A percentile compares a stretch with the other conserved stretches of the same genome.
These are phyloP conservation scores for Panaeolus cyanescens DNA, from an alignment of 768 basidiomycete genomes.

Conservation along the genomic window DNA sequence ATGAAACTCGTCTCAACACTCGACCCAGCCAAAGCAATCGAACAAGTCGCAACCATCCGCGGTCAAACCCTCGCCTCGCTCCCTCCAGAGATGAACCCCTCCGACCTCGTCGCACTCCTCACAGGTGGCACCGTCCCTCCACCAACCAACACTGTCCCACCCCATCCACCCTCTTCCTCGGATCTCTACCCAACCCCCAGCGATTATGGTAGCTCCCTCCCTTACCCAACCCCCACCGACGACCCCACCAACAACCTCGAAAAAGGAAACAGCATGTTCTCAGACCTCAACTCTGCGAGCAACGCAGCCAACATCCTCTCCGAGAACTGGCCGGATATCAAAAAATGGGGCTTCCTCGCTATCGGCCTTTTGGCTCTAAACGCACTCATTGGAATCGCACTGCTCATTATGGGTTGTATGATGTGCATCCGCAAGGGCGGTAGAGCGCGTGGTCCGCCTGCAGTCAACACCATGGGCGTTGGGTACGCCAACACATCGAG, in stretches of 20 bases:
- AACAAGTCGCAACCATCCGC: conserved; percentile 28
- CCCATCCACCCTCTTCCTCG: not conserved
- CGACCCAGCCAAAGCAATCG: conserved; percentile 32
- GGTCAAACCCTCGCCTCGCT: conserved; percentile 22
- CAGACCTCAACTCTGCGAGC: conserved; percentile 10
- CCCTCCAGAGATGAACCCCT: conserved; percentile 28
- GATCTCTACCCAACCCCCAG: not conserved
- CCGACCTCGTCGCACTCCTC: conserved; percentile 19
- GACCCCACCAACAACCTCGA: not conserved
- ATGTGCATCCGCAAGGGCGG: conserved; percentile 25
- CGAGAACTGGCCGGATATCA: conserved; percentile 13
- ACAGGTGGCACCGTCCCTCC: conserved; percentile 6
- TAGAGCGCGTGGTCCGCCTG: not conserved
- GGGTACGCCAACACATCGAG: not conserved
- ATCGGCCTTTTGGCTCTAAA: conserved; percentile 29
- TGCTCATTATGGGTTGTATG: conserved; percentile 25
- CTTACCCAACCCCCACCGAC: not conserved
- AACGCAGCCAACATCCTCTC: not conserved
- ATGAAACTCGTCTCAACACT: conserved; percentile 43
- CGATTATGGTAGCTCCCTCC: not conserved
- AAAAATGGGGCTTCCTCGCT: conserved; percentile 25
- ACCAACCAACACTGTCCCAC: not conserved
- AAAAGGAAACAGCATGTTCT: not conserved
- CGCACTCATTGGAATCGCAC: conserved; percentile 22
- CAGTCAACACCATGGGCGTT: not conserved